A percentile compares a stretch with the other conserved stretches of the same genome.
Evolutionary conservation across 179 eudicot genomes (phyloP).

Genomic region (Beta lomatogona): DNA sequence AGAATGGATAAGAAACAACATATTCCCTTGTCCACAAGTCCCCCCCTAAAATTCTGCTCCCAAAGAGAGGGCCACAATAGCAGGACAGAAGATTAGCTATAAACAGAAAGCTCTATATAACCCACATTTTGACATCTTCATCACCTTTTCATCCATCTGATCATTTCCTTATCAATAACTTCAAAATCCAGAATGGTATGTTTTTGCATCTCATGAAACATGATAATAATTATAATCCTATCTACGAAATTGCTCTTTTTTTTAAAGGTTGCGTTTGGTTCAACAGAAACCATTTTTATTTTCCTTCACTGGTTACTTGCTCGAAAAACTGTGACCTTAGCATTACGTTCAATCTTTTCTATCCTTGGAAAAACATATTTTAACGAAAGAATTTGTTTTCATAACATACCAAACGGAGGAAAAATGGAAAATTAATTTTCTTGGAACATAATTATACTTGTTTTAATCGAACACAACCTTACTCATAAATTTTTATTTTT

Average conservation of each 20-base stretch:
- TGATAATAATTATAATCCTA: neutral
- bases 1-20: constrained; percentile 1
- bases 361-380: too few relatives aligned
- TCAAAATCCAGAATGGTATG: constrained; percentile 27
- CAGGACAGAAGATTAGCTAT: neutral
- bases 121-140: neutral
- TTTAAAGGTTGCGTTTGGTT: neutral
- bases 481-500: neutral
- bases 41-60: neutral
- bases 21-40: constrained; percentile 5
- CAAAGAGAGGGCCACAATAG: neutral
- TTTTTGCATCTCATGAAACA: neutral
- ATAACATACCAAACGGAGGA: too few relatives aligned
- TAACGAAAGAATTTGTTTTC: too few relatives aligned
- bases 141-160: constrained; percentile 12
- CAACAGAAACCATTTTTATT: neutral
- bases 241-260: neutral
- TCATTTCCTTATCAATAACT: neutral
- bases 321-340: too few relatives aligned
- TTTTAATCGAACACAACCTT: too few relatives aligned
- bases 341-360: too few relatives aligned
- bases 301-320: too few relatives aligned
- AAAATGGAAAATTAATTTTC: too few relatives aligned
- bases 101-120: constrained; percentile 11
- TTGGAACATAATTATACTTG: too few relatives aligned